Evolutionary conservation across 495 filamentous ascomycete genomes (phyloP), one percentile per base, ranked within the genome.

Genomic region (Aspergillus funiculosus): DNA sequence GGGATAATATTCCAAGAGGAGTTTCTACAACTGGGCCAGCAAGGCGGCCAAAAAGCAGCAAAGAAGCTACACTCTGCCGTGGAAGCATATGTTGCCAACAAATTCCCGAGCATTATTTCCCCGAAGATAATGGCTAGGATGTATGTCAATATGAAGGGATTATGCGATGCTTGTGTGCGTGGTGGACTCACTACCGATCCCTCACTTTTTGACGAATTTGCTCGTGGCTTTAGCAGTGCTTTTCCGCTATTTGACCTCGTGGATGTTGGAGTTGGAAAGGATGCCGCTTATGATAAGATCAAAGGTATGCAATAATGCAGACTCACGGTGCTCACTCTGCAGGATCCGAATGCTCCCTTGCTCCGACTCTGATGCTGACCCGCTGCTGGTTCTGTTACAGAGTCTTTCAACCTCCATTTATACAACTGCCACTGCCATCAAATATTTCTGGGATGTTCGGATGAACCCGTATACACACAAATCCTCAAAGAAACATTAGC

Each of bases 371-470:
- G 46, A 13, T 26, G 39, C 45, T 52, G 34, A 53, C 19, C 17
- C 39, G 37, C 45, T 44, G 28, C 40, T 35, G 20, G 22, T 47
- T 43, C 25, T 35, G 31, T 24, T 45, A 10, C 65, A 90, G 88
- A 89, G 70, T 79, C 66, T 52, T 87, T 76, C 70, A 80, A 78
- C 76, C 60, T 81, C 19, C 70, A 80, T 61, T 56, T 81, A 36
- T 72, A 79, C 66, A 77, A 90, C 54, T 76, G 72, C 56, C 85
- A 88, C 60, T 94, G 88, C 64, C 85, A 83, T 53, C 86, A 89
- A 48, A 81, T 94, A 30, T 67, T 90, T 36, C 69, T 95, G 32
- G 89, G 87, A 9, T 82, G 87, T 49, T 85, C 83, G 15, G 83
- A 87, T 48, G 84, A 89, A 61, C 77, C 78, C 44, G 77, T 79